Conservation (phyloP, 768 basidiomycete genomes). For the Basidioascus undulatus region DNA sequence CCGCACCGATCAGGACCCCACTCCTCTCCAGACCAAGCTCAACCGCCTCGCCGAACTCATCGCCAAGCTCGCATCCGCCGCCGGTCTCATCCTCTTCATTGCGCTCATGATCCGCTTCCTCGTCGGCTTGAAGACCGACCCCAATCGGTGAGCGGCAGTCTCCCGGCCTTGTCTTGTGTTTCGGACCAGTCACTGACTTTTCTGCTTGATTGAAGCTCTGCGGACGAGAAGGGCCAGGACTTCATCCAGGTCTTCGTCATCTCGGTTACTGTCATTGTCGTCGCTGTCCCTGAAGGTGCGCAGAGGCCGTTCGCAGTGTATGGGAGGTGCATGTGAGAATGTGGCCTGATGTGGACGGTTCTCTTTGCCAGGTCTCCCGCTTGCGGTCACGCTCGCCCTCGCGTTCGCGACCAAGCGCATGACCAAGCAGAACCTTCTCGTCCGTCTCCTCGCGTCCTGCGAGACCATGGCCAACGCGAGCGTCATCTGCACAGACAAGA, state of each 20-base stretch:
- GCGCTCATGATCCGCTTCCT: conserved; percentile 87
- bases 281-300: conserved; percentile 62
- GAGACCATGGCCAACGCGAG: conserved; percentile 98
- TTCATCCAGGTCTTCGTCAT: conserved; percentile 90
- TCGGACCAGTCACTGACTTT: not conserved
- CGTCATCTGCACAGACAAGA: conserved; percentile 83
- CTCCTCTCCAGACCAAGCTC: conserved; percentile 79
- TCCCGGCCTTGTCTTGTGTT: not conserved
- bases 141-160: conserved; percentile 26
- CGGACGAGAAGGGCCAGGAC: conserved; percentile 55
- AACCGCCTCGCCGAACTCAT: conserved; percentile 86
- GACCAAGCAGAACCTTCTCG: conserved; percentile 82
- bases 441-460: conserved; percentile 84
- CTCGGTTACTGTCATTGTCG: conserved; percentile 69
- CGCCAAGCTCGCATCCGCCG: conserved; percentile 63
- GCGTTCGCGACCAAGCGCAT: conserved; percentile 97
- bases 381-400: conserved; percentile 86
- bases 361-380: conserved; percentile 41
- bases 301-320: not conserved
- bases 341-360: conserved; percentile 1
- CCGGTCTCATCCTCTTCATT: conserved; percentile 55
- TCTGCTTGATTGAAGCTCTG: not conserved
- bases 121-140: conserved; percentile 50
- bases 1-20: conserved; percentile 62
- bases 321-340: conserved; percentile 1